Conservation (phyloP, 108 stramenopile genomes). For the Pseudonitzschia multiseries region DNA sequence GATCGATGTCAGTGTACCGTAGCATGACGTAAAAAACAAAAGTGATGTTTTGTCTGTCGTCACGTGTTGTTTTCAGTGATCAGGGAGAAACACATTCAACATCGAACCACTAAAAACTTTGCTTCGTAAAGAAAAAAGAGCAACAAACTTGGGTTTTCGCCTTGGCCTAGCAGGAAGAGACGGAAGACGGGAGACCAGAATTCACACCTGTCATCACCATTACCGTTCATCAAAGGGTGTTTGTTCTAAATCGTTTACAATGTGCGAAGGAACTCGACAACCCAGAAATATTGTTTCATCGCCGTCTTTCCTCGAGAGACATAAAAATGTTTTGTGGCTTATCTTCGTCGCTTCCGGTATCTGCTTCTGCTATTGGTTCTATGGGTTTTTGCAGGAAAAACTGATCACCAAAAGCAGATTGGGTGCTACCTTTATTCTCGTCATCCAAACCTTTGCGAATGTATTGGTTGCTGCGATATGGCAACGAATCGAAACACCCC, state of each 20-base stretch:
- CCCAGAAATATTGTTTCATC: background rate
- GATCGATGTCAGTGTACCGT: too few relatives aligned
- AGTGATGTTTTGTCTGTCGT: too few relatives aligned
- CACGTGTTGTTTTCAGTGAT: too few relatives aligned
- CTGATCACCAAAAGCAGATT: conserved; percentile 40
- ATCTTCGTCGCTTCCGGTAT: conserved; percentile 69
- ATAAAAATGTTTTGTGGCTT: conserved; percentile 18
- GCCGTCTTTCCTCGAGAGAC: background rate
- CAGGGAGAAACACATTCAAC: too few relatives aligned
- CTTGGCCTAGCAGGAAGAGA: too few relatives aligned
- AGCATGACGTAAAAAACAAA: too few relatives aligned
- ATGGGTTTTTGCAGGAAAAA: conserved; percentile 80
- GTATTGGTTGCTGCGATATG: conserved; percentile 61
- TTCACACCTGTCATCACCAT: too few relatives aligned
- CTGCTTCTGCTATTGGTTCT: conserved; percentile 73
- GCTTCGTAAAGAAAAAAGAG: too few relatives aligned
- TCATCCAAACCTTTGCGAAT: conserved; percentile 62
- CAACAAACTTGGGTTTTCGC: too few relatives aligned
- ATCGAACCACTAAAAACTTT: too few relatives aligned
- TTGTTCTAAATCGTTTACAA: background rate
- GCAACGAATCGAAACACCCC: conserved; percentile 39
- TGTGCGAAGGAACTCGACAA: background rate
- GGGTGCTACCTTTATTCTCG: conserved; percentile 66
- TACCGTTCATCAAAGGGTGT: background rate
- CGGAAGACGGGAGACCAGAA: too few relatives aligned